phyloP scores from a whole-genome alignment of 805 yeast genomes.

The Kazachstania africana region DNA sequence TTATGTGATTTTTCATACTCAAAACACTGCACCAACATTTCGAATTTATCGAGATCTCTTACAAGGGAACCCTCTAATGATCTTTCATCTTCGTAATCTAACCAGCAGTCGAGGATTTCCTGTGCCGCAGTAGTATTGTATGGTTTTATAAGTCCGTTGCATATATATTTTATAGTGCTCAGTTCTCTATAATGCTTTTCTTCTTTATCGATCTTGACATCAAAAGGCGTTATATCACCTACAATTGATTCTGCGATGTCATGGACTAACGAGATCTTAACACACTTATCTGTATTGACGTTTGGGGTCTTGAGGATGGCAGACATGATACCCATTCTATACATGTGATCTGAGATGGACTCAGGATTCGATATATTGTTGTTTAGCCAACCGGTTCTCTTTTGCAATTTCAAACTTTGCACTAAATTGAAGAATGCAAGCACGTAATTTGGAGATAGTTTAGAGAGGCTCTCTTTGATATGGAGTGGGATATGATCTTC shows the following conservation, averaged over 20 bases:
- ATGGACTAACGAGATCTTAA: constrained; percentile 78
- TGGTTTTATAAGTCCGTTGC: constrained; percentile 42
- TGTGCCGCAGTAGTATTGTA: constrained; percentile 52
- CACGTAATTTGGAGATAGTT: constrained; percentile 29
- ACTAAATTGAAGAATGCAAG: constrained; percentile 55
- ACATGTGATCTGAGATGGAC: constrained; percentile 87
- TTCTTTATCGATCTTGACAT: constrained; percentile 46
- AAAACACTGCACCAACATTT: constrained; percentile 70
- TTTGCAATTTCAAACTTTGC: constrained; percentile 60
- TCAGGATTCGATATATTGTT: constrained; percentile 35
- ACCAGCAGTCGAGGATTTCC: constrained; percentile 64
- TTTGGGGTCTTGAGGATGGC: constrained; percentile 42
- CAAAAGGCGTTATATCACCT: constrained; percentile 88
- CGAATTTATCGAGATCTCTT: constrained; percentile 89
- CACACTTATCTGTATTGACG: constrained; percentile 55
- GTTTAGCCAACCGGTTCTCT: constrained; percentile 91
- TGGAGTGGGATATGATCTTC: constrained; percentile 32
- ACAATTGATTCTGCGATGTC: constrained; percentile 91
- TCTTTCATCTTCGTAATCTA: constrained; percentile 80
- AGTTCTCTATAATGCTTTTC: constrained; percentile 82
- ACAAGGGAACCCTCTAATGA: constrained; percentile 77
- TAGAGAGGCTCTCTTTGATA: constrained; percentile 19
- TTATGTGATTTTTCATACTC: constrained; percentile 82
- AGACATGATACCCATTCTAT: constrained; percentile 78
- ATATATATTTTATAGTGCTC: constrained; percentile 55